Base-by-base conservation (phyloP, 2,329 filamentous ascomycete species). In the Corniculantispora saksenae region DNA sequence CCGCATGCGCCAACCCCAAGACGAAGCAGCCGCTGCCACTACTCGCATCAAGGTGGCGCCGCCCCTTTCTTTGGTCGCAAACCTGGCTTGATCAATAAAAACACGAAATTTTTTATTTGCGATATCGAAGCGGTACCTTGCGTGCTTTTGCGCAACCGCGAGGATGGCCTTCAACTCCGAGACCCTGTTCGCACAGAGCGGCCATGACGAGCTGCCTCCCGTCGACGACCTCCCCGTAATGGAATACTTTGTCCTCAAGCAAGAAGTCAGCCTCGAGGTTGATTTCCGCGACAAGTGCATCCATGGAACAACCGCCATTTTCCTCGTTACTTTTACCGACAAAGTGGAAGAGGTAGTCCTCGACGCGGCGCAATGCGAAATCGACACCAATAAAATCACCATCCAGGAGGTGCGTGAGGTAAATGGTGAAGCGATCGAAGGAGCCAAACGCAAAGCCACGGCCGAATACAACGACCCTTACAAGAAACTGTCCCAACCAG, bases 201-300 rank as follows among this genome's bases (percentile, higher is more conserved):
- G 72, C 35, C 71, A 75, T 23, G 76, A 77, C 60, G 73, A 72
- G 53, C 65, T 77, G 7, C 72, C 73, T 12, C 75, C 75, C 7
- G 69, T 76, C 38, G 69, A 77, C 58, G 79, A 81, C 66, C 66
- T 68, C 10, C 74, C 76, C 5, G 70, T 80, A 3, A 75, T 78
- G 19, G 77, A 80, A 29, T 82, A 79, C 64, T 81, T 84, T 48
- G 80, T 98, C 65, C 84, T 92, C 63, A 90, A 93, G 78, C 94
- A 98, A 79, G 91, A 92, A 75, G 89, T 99, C 58, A 90, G 93
- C 72, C 83, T 99, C 66, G 94, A 98, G 72, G 83, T 99, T 74
- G 91, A 97, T 79, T 96, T 99, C 75, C 84, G 86, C 69, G 86
- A 86, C 62, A 90, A 89, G 77, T 86, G 84, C 72, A 80, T 98